Conservation (phyloP, 768 basidiomycete genomes). For the Rhodotorula diobovata region DNA sequence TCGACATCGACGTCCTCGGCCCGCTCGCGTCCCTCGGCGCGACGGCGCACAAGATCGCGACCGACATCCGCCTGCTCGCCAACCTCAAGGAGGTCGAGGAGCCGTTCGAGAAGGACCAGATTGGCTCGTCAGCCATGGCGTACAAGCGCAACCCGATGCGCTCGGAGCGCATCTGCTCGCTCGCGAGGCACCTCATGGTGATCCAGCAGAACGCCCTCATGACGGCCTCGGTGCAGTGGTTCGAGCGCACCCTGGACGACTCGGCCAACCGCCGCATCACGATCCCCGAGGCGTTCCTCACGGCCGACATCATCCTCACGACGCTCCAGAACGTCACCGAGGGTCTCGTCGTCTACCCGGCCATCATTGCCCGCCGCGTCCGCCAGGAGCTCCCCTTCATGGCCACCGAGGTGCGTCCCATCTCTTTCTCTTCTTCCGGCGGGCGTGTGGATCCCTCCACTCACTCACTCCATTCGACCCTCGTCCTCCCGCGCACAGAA, state of each 20-base stretch:
- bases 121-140: conserved; percentile 88
- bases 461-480: not conserved
- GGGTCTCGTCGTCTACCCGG: conserved; percentile 98
- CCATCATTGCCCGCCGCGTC: conserved; percentile 87
- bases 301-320: conserved; percentile 91
- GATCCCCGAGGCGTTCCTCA: conserved; percentile 92
- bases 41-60: conserved; percentile 96
- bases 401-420: conserved; percentile 68
- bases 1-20: conserved; percentile 85
- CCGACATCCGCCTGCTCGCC: conserved; percentile 86
- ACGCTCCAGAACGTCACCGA: conserved; percentile 95
- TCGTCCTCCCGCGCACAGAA: conserved; percentile 51
- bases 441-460: accelerated
- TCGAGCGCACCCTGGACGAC: conserved; percentile 95
- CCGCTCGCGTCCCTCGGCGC: conserved; percentile 83
- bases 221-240: conserved; percentile 94
- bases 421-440: no score
- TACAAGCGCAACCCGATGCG: conserved; percentile 99
- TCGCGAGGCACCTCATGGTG: conserved; percentile 91
- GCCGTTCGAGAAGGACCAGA: conserved; percentile 97
- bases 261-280: conserved; percentile 97
- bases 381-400: conserved; percentile 96
- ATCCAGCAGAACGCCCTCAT: conserved; percentile 93
- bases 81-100: conserved; percentile 99
- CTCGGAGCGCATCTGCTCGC: conserved; percentile 91